A percentile compares a stretch with the other conserved stretches of the same genome.
Evolutionary conservation across 108 stramenopile genomes (phyloP).

Genomic region (Pseudonitzschia multiseries): DNA sequence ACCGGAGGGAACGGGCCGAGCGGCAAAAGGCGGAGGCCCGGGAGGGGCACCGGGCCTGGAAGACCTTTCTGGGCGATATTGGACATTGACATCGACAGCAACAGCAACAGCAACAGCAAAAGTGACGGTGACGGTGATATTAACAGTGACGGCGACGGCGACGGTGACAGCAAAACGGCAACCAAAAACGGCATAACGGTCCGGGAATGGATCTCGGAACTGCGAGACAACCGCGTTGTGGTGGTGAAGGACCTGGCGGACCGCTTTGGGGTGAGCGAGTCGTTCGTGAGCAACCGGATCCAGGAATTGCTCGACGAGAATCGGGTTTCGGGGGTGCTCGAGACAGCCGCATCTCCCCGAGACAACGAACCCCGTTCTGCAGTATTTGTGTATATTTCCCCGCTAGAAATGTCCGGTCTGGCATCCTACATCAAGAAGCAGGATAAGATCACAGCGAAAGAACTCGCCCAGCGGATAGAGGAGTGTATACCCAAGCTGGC

Average conservation of each 20-base stretch:
- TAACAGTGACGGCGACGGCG: neutral
- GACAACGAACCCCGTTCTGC: neutral
- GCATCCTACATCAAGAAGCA: slow-evolving; percentile 4
- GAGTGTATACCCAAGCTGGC: neutral
- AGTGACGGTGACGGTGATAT: slow-evolving; percentile 32
- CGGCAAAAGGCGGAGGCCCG: slow-evolving; percentile 24
- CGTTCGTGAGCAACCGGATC: slow-evolving; percentile 25
- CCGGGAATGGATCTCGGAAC: slow-evolving; percentile 35
- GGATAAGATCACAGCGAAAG: slow-evolving; percentile 4
- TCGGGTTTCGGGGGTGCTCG: slow-evolving; percentile 37
- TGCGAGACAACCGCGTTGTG: slow-evolving; percentile 31
- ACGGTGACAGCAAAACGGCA: too few species aligned
- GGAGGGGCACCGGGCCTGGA: slow-evolving; percentile 15
- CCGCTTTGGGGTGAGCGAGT: slow-evolving; percentile 29
- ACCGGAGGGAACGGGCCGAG: slow-evolving; percentile 23
- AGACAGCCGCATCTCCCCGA: neutral
- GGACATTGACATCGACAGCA: neutral
- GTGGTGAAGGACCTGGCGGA: slow-evolving; percentile 35
- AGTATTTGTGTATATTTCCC: slow-evolving; percentile 17
- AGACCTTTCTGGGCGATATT: slow-evolving; percentile 17
- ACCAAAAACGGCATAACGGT: slow-evolving; percentile 40
- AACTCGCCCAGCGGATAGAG: slow-evolving; percentile 6
- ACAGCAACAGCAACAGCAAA: neutral
- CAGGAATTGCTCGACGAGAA: slow-evolving; percentile 27
- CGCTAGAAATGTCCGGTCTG: slow-evolving; percentile 12